Evolutionary conservation across 176 grass and related monocot genomes (phyloP).

Genomic region (Carex pumila): DNA sequence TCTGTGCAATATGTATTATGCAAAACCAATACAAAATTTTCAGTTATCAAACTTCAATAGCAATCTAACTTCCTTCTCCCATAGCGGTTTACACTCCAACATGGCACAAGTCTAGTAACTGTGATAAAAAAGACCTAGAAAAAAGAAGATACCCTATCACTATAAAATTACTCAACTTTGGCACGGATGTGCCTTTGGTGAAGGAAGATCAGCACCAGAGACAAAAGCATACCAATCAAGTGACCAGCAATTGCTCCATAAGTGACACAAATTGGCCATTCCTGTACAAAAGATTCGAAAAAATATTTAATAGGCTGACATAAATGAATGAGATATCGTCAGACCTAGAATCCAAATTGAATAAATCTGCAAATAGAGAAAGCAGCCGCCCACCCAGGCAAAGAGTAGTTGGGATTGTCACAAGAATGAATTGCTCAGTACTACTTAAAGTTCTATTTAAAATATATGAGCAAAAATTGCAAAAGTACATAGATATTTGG

Average conservation of each 20-base stretch:
- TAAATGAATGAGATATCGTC: background rate
- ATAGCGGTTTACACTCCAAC: background rate
- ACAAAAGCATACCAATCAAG: slow-evolving; percentile 47
- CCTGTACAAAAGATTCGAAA: slow-evolving; percentile 32
- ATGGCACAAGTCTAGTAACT: background rate
- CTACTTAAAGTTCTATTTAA: background rate
- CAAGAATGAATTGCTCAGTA: background rate
- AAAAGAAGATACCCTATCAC: background rate
- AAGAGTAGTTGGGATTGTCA: background rate
- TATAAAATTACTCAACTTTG: slow-evolving; percentile 53
- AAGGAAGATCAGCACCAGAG: slow-evolving; percentile 28
- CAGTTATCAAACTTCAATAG: background rate
- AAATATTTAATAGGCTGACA: background rate
- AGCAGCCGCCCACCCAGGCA: background rate
- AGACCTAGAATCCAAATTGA: background rate
- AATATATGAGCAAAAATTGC: background rate
- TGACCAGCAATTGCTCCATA: slow-evolving; percentile 66
- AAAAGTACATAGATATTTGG: background rate
- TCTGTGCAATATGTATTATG: background rate
- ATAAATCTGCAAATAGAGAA: background rate
- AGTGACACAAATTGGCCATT: slow-evolving; percentile 85
- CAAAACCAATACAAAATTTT: background rate
- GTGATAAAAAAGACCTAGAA: background rate
- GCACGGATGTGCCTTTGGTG: slow-evolving; percentile 30
- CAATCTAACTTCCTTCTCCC: background rate